Base-by-base conservation (phyloP, 768 basidiomycete genomes). In the Lyophyllum decastes region DNA sequence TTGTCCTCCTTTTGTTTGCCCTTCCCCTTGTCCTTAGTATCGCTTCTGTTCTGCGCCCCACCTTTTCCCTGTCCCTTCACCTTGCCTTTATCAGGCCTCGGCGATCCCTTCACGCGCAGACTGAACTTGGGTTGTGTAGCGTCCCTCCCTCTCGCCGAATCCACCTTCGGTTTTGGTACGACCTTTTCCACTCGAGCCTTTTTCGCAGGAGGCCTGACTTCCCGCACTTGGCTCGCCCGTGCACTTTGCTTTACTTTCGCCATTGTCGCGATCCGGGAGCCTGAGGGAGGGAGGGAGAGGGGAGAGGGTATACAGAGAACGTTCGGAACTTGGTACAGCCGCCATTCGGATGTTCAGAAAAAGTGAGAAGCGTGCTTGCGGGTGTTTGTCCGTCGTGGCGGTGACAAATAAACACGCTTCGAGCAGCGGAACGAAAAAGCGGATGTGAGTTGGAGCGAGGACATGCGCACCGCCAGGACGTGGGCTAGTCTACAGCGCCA, bases 81-180 rank as follows among this genome's bases (percentile, higher is more conserved):
- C 25, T 8, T 14, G 21, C 12, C 35, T 3, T 38, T 17, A 38
- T 9, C 50, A 50, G 55, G 55, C 26, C 53, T 14, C 10, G 52
- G 52, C 6, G 49, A 45, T 12, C 52, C 56, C 22, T 27, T 43
- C 10, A 51, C 26, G 34, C 56, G 43, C 35, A 54, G 4, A 41
- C 52, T 61, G 24, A 54, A 50, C 48, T 61, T 61, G 25, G 55
- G 46, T 47, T 35, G n/a, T 7, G 27, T 22, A 16, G 25, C 47
- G 16, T 22, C 50, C 21, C 47, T 48, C 47, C 6, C 19, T 22
- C 54, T 11, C 19, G 27, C 22, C 8, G 30, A 27, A 4, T 35
- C 30, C 5, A 22, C 17, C 10, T 21, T 35, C 21, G 34, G 22
- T 35, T 33, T 33, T 2, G 19, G 26, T 30, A 14, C 10, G 11